Conservation (phyloP, 441 rosid genomes). For the Populus hybrid region DNA sequence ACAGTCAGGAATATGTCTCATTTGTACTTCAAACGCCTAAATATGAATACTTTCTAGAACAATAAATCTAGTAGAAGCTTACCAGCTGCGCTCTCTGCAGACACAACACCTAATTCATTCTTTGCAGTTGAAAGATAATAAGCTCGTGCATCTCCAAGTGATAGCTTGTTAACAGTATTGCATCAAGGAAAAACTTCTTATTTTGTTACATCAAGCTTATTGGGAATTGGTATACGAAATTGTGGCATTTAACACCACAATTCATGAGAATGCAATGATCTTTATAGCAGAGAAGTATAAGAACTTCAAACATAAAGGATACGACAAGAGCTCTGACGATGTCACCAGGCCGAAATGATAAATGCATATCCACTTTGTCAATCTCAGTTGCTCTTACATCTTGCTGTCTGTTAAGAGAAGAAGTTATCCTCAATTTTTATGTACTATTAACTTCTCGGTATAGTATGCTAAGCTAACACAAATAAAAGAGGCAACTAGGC, state of each 20-base stretch:
- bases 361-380: constrained; percentile 89
- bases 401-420: constrained; percentile 59
- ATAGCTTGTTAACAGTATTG: constrained; percentile 43
- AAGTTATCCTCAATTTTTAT: not conserved
- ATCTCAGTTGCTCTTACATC: constrained; percentile 95
- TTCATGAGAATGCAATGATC: not conserved
- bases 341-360: constrained; percentile 80
- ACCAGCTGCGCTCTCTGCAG: constrained; percentile 88
- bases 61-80: constrained; percentile 11
- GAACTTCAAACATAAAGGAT: constrained; percentile 45
- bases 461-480: not conserved
- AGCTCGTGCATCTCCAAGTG: constrained; percentile 93
- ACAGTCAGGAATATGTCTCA: not conserved
- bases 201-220: not conserved
- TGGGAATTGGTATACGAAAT: not conserved
- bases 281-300: not conserved
- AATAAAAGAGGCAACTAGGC: not conserved
- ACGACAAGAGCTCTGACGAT: constrained; percentile 81
- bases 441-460: not conserved
- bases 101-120: constrained; percentile 86
- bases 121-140: constrained; percentile 89
- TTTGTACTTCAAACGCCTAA: not conserved
- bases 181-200: constrained; percentile 31
- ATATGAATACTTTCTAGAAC: not conserved
- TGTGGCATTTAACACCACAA: not conserved